phyloP scores from a whole-genome alignment of 176 grass and related monocot genomes.

The Ampelocalamus luodianensis region DNA sequence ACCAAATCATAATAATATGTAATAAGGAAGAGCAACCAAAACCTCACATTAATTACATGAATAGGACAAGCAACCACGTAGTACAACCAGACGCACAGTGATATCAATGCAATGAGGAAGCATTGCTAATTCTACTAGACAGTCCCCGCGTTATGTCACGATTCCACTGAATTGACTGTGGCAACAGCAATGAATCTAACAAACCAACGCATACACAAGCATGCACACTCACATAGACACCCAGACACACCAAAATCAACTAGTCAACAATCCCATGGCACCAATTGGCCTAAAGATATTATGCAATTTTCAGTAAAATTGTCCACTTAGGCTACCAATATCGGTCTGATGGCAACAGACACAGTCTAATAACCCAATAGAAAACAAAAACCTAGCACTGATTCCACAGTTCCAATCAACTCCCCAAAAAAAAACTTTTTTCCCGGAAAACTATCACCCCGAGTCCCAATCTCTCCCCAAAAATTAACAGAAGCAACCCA shows the following conservation, averaged over 20 bases:
- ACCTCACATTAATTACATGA: constrained; percentile 25
- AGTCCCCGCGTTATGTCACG: constrained; percentile 38
- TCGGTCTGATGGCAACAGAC: constrained; percentile 25
- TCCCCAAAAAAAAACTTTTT: not conserved
- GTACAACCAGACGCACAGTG: constrained; percentile 29
- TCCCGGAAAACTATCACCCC: not conserved
- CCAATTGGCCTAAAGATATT: constrained; percentile 11
- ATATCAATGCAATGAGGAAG: constrained; percentile 44
- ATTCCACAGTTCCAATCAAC: constrained; percentile 42
- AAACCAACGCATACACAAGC: constrained; percentile 26
- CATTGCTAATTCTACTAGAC: constrained; percentile 28
- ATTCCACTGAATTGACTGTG: constrained; percentile 29
- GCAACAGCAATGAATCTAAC: constrained; percentile 20
- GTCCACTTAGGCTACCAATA: constrained; percentile 30
- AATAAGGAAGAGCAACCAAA: constrained; percentile 48
- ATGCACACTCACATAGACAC: constrained; percentile 9
- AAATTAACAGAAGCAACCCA: constrained; percentile 38
- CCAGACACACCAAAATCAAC: constrained; percentile 16
- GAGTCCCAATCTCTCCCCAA: constrained; percentile 24
- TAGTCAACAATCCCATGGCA: constrained; percentile 32
- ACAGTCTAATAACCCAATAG: constrained; percentile 42
- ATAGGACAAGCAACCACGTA: constrained; percentile 28
- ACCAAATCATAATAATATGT: constrained; percentile 12
- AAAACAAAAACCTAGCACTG: constrained; percentile 19
- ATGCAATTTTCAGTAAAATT: constrained; percentile 17